Base-by-base conservation (phyloP, 495 filamentous ascomycete species). In the Penicillium salamii region DNA sequence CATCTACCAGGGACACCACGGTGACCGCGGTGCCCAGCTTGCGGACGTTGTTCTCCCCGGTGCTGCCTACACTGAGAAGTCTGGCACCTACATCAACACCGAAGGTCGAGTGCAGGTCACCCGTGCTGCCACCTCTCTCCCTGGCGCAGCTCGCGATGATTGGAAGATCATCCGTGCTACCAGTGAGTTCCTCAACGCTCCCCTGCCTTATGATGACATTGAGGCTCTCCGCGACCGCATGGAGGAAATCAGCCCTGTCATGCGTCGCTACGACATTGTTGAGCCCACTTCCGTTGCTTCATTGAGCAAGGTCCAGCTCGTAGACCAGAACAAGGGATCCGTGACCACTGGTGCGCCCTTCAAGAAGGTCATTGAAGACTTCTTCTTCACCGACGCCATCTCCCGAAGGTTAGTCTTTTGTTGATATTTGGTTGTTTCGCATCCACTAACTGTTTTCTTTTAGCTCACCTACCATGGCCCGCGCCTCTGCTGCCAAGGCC, bases 151-250 rank as follows among this genome's bases (percentile, higher is more conserved):
- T 42, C 81, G 93, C 56, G 91, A 95, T 54, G 93, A 98, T 68
- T 98, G 93, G 93, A 97, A 97, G 78, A 97, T 98, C 57, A 82
- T 98, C 56, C 89, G 93, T 46, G 93, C 93, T 2, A 78, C 77
- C 49, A 89, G 85, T 66, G 95, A 97, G 69, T 95, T 91, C 72
- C 79, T 98, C n/a, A 89, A 89, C 39, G 81, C 70, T 3, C 84
- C 89, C 36, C 79, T 98, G 38, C 89, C 91, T 19, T 98, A 97
- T 58, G 93, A 97, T 65, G 89, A 96, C 54, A 80, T 98, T 20
- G 86, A 91, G 55, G 76, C 79, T 45, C 76, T 98, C 18, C 78
- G 93, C 32, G 90, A 96, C 56, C 87, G 93, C 46, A 96, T 97
- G 91, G 87, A 87, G 50, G 90, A 97, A 71, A 90, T 98, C 66